phyloP scores from a whole-genome alignment of 2,329 filamentous ascomycete species.

The Aspergillus latus region DNA sequence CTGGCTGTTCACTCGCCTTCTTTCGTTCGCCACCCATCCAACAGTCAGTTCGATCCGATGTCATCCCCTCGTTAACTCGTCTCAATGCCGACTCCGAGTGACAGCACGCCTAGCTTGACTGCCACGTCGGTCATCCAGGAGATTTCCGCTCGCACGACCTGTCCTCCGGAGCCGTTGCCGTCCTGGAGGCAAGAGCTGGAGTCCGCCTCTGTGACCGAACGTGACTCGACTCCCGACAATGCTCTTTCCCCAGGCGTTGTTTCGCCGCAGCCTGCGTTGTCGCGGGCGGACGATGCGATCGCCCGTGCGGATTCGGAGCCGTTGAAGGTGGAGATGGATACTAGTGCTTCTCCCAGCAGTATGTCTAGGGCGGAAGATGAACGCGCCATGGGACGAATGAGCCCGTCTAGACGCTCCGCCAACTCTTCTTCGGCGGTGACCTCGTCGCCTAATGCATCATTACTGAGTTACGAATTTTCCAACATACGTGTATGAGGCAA shows the following conservation, averaged over 20 bases:
- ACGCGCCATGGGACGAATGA: slow-evolving; percentile 32
- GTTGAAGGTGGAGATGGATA: slow-evolving; percentile 26
- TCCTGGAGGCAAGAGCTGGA: slow-evolving; percentile 36
- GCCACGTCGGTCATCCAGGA: slow-evolving; percentile 46
- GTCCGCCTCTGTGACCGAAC: slow-evolving; percentile 20
- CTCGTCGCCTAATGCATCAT: slow-evolving; percentile 43
- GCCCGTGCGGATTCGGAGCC: slow-evolving; percentile 27
- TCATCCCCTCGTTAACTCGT: slow-evolving; percentile 37
- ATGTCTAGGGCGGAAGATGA: slow-evolving; percentile 34
- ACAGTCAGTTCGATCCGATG: slow-evolving; percentile 33
- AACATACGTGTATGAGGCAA: slow-evolving; percentile 51
- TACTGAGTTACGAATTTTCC: slow-evolving; percentile 56
- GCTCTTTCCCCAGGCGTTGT: slow-evolving; percentile 26
- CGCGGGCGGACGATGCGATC: slow-evolving; percentile 30
- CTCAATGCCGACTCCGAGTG: slow-evolving; percentile 53
- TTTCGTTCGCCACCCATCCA: slow-evolving; percentile 27
- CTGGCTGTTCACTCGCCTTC: slow-evolving; percentile 16
- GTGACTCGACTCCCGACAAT: slow-evolving; percentile 30
- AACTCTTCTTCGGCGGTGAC: slow-evolving; percentile 32
- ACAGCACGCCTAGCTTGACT: slow-evolving; percentile 44
- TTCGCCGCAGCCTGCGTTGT: slow-evolving; percentile 27
- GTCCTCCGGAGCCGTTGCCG: slow-evolving; percentile 40
- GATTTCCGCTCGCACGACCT: slow-evolving; percentile 48
- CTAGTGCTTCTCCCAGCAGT: slow-evolving; percentile 24
- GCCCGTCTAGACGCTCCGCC: slow-evolving; percentile 29